Percentiles rank a stretch among this genome's conserved stretches.
Evolutionary conservation across 1,284 basidiomycete genomes (phyloP).

Genomic region (Tranzscheliella williamsii): DNA sequence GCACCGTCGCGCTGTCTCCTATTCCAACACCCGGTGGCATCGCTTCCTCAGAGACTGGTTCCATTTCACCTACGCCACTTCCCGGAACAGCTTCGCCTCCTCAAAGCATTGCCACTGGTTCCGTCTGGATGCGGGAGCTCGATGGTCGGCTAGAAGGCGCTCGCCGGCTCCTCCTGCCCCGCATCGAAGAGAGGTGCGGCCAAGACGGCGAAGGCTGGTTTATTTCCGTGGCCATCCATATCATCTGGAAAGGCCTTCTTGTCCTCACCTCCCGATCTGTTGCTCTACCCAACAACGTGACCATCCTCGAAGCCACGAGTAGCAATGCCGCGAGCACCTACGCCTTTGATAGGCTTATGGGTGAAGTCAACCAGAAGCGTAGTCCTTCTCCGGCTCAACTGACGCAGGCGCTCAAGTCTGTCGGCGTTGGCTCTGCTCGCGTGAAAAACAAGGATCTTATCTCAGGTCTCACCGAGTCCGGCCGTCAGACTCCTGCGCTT

Average conservation of each 20-base stretch:
- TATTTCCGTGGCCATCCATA: conserved; percentile 56
- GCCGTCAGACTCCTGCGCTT: conserved; percentile 29
- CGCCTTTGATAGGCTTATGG: conserved; percentile 29
- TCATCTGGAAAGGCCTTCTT: conserved; percentile 58
- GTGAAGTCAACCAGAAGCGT: conserved; percentile 39
- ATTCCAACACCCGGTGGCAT: conserved; percentile 16
- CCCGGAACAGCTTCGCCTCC: conserved; percentile 25
- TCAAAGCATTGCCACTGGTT: conserved; percentile 7
- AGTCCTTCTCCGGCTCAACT: conserved; percentile 50
- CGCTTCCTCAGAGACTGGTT: neutral
- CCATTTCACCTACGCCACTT: neutral
- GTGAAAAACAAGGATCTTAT: conserved; percentile 24
- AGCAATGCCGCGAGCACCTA: conserved; percentile 32
- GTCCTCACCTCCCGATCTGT: conserved; percentile 50
- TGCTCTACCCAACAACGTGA: conserved; percentile 24
- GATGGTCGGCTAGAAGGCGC: conserved; percentile 54
- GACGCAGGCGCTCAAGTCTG: conserved; percentile 43
- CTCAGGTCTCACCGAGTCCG: conserved; percentile 10
- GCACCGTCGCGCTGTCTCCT: conserved; percentile 26
- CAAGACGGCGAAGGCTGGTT: conserved; percentile 59
- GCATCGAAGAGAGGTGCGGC: conserved; percentile 53
- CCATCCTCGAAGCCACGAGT: conserved; percentile 13
- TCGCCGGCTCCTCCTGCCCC: conserved; percentile 48
- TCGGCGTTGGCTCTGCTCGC: conserved; percentile 35
- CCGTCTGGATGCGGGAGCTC: conserved; percentile 51